These are phyloP conservation scores for Wickerhamiella parazyma DNA, from an alignment of 805 yeast species.

Conservation along the genomic window DNA sequence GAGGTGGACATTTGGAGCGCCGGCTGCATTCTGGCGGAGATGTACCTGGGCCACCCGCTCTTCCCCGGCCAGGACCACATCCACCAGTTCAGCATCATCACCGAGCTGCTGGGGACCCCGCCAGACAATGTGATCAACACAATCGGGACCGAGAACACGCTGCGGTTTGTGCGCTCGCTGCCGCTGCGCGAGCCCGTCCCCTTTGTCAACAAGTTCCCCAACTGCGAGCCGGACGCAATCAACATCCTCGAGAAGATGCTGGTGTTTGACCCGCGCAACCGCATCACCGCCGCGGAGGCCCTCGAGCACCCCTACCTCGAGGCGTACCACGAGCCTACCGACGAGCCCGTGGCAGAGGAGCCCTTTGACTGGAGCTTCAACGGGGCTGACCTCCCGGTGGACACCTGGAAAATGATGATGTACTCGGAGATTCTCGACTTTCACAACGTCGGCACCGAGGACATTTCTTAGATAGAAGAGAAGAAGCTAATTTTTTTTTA, in stretches of 20 bases:
- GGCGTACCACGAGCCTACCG: slow-evolving; percentile 94
- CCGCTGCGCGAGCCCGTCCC: slow-evolving; percentile 92
- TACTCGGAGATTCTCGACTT: slow-evolving; percentile 92
- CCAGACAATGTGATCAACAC: slow-evolving; percentile 94
- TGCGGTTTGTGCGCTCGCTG: slow-evolving; percentile 83
- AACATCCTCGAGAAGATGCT: slow-evolving; percentile 81
- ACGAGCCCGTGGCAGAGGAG: slow-evolving; percentile 87
- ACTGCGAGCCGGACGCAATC: slow-evolving; percentile 55
- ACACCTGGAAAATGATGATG: slow-evolving; percentile 99
- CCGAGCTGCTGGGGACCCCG: slow-evolving; percentile 92
- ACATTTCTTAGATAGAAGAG: slow-evolving; percentile 6
- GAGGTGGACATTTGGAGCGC: slow-evolving; percentile 98
- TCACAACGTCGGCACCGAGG: slow-evolving; percentile 64
- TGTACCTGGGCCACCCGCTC: slow-evolving; percentile 92
- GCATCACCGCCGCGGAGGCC: slow-evolving; percentile 87
- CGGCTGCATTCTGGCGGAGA: slow-evolving; percentile 93
- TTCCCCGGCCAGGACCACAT: slow-evolving; percentile 98
- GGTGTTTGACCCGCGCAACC: slow-evolving; percentile 86
- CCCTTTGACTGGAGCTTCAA: slow-evolving; percentile 97
- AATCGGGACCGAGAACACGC: slow-evolving; percentile 87
- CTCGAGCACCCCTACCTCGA: slow-evolving; percentile 81
- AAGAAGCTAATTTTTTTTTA: too few relatives aligned
- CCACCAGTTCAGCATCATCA: slow-evolving; percentile 92
- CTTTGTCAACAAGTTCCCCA: slow-evolving; percentile 61
- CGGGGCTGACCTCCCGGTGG: slow-evolving; percentile 94